A percentile compares a stretch with the other conserved stretches of the same genome.
Conservation (phyloP, 768 basidiomycete genomes). For the Leccinum truebloodii region DNA sequence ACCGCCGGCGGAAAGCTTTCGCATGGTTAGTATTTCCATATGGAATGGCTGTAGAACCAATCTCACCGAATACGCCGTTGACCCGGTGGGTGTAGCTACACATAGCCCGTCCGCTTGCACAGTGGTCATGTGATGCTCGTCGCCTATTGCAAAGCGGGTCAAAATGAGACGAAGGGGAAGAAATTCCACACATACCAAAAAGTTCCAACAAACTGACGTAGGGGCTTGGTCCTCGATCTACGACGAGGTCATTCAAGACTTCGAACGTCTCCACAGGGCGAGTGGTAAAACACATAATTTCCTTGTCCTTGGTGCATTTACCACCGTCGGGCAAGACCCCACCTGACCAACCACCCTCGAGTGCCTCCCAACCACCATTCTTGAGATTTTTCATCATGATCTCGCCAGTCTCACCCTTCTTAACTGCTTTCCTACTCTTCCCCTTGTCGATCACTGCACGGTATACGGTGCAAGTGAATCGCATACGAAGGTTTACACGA, state of each 20-base stretch:
- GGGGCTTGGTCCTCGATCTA: conserved; percentile 96
- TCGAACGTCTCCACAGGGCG: conserved; percentile 95
- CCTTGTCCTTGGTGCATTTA: conserved; percentile 75
- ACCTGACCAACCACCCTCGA: conserved; percentile 76
- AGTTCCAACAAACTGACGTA: conserved; percentile 95
- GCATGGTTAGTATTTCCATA: conserved; percentile 11
- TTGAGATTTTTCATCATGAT: conserved; percentile 95
- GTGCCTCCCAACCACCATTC: conserved; percentile 92
- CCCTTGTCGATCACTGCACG: conserved; percentile 81
- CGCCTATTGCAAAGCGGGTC: conserved; percentile 54
- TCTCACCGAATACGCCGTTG: conserved; percentile 94
- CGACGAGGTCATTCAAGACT: conserved; percentile 94
- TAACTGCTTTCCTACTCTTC: conserved; percentile 76
- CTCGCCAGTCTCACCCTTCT: conserved; percentile 92
- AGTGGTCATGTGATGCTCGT: conserved; percentile 99
- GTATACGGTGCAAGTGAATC: conserved; percentile 98
- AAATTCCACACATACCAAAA: conserved; percentile 66
- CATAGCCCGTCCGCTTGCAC: conserved; percentile 97
- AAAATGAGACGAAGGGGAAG: conserved; percentile 3
- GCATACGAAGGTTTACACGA: conserved; percentile 96
- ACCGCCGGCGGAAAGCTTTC: conserved; percentile 89
- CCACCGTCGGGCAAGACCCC: conserved; percentile 45
- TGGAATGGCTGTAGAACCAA: not conserved
- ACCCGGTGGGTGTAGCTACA: conserved; percentile 95
- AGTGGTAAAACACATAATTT: conserved; percentile 98